Evolutionary conservation across 345 rosid species (phyloP).

Genomic region (Gossypium bickii): DNA sequence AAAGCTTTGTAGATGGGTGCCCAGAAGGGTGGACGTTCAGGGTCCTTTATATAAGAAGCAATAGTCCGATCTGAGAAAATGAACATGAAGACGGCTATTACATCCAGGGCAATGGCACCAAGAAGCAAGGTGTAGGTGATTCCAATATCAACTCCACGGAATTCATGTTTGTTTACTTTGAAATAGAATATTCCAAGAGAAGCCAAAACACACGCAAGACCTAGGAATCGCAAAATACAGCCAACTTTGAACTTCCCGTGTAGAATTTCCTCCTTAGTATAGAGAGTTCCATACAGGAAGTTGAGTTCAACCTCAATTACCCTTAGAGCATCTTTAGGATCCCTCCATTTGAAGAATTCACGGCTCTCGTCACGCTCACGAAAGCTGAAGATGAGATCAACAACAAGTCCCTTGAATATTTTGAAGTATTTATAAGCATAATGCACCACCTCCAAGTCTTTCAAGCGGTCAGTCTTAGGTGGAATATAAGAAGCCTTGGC

Average conservation of each 20-base stretch:
- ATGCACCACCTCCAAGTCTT: conserved; percentile 23
- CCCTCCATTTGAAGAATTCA: conserved; percentile 23
- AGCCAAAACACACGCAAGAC: conserved; percentile 25
- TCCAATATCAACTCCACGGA: conserved; percentile 30
- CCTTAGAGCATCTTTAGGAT: conserved; percentile 33
- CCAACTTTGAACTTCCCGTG: conserved; percentile 21
- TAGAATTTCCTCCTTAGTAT: conserved; percentile 45
- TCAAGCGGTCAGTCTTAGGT: neutral
- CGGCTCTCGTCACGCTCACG: conserved; percentile 42
- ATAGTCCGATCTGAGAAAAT: conserved; percentile 48
- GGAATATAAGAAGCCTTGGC: conserved; percentile 2
- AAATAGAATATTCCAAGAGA: conserved; percentile 35
- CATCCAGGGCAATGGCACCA: conserved; percentile 47
- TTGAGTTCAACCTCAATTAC: conserved; percentile 57
- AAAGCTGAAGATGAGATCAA: conserved; percentile 47
- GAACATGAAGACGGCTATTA: conserved; percentile 33
- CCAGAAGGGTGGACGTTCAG: conserved; percentile 3
- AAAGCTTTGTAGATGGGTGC: neutral
- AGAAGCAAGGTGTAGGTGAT: conserved; percentile 46
- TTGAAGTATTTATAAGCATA: conserved; percentile 34
- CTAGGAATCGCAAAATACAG: conserved; percentile 19
- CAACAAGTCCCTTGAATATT: conserved; percentile 47
- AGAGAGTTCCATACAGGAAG: conserved; percentile 48
- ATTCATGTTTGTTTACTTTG: conserved; percentile 21
- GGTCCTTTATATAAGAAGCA: neutral